Evolutionary conservation across 495 filamentous ascomycete species (phyloP), one percentile per base, ranked within the genome.

Genomic region (Xylaria telfairii): DNA sequence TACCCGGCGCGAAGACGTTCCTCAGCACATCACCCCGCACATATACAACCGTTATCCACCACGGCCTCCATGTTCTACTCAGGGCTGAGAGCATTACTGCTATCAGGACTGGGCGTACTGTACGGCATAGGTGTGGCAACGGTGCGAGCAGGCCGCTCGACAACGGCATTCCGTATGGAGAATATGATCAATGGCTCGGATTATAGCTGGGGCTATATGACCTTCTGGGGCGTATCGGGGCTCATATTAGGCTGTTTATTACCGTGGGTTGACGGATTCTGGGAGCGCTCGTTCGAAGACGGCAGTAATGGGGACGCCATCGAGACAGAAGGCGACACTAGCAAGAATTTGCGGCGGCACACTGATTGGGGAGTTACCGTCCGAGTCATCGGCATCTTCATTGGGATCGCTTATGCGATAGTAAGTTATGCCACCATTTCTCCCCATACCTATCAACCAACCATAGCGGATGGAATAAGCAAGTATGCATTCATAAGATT

Each of bases 391-490:
- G 96, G 96, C 46, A 94, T 93, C 19, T 98, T 99, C 81, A 90
- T 97, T 30, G 96, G 96, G 15, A 96, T 99, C 79, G 94, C 94
- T 24, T 98, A 97, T 83, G 96, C 96, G 21, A 97, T 99, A 85
- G 92, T 95, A 85, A 79, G 90, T 70, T 62, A 24, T 49, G 0
- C 17, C 24, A 84, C 24, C 39, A 1, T 26, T 39, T 68, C 30
- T 51, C 56, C 60, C 34, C 51, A 24, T 70, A 39, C 24, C 67
- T 51, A 30, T 49, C 28, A 47, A 3, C 44, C 49, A 13, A 30
- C 39, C 19, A n/a, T 56, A 57, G 19, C 37, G 53, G 26, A 56
- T 34, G 34, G 9, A 24, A 44, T n/a, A 37, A 37, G 21, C 21
- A 37, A 17, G 37, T 19, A 54, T 28, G 24, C 49, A 28, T 15